A percentile compares a stretch with the other conserved stretches of the same genome.
Conservation (phyloP, 2,329 filamentous ascomycete genomes). For the Eurotiales sp. region DNA sequence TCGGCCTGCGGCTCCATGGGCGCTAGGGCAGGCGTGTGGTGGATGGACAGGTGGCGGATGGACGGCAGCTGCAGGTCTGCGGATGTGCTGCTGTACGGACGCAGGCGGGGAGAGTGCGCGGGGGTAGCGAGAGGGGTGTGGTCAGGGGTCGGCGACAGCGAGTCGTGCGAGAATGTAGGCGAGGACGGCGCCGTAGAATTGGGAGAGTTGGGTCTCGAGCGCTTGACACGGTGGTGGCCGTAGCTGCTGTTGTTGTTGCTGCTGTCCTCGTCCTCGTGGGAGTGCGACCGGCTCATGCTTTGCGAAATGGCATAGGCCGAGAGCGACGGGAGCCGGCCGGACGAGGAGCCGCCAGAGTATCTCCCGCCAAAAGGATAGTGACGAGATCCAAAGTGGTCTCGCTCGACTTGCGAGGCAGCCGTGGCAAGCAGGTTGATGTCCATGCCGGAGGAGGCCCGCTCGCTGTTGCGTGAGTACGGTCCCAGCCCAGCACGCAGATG, state of each 20-base stretch:
- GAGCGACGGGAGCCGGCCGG: slow-evolving; percentile 66
- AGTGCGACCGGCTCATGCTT: slow-evolving; percentile 88
- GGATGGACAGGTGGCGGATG: slow-evolving; percentile 68
- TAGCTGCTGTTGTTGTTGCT: neutral
- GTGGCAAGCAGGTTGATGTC: slow-evolving; percentile 68
- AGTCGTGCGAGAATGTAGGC: slow-evolving; percentile 94
- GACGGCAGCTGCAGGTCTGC: slow-evolving; percentile 79
- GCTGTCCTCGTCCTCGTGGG: slow-evolving; percentile 65
- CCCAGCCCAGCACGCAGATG: slow-evolving; percentile 57
- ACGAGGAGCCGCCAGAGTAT: slow-evolving; percentile 41
- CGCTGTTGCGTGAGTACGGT: slow-evolving; percentile 40
- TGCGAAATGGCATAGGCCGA: slow-evolving; percentile 71
- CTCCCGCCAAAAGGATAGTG: slow-evolving; percentile 48
- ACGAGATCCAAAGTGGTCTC: slow-evolving; percentile 48
- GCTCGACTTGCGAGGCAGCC: slow-evolving; percentile 63
- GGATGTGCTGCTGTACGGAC: slow-evolving; percentile 62
- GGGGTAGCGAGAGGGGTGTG: slow-evolving; percentile 98
- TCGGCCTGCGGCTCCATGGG: slow-evolving; percentile 67
- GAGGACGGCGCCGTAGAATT: slow-evolving; percentile 95
- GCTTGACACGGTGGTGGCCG: slow-evolving; percentile 64
- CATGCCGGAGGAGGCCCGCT: slow-evolving; percentile 46
- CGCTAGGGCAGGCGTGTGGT: slow-evolving; percentile 63
- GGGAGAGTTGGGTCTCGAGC: slow-evolving; percentile 87
- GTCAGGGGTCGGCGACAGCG: slow-evolving; percentile 89
- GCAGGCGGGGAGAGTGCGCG: slow-evolving; percentile 86